Evolutionary conservation across 495 filamentous ascomycete species (phyloP), one percentile per base, ranked within the genome.

Genomic region (Ramalina intermedia): DNA sequence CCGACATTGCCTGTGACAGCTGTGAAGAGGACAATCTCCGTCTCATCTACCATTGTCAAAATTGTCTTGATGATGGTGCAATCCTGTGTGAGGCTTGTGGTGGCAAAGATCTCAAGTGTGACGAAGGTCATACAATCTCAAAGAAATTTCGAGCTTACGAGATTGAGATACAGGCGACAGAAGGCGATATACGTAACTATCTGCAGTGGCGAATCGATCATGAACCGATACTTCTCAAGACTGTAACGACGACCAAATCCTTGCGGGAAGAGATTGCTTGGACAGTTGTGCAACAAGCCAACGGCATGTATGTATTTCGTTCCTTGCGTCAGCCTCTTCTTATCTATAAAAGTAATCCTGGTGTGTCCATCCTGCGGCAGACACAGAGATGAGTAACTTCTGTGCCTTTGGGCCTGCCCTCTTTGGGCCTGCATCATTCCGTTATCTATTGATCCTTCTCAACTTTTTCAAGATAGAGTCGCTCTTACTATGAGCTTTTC

Each of bases 181-280:
- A 58, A 2, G 41, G 51, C 13, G 67, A 70, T 45, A 43, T 70
- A 2, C 37, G 39, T 41, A 53, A 18, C 35, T 70, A 63, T 50
- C 26, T 70, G 3, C 21, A 56, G 36, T 41, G 46, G 20, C 47
- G 50, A 1, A 50, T 61, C 20, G 43, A 56, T 23, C 21, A 43
- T 16, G 43, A 47, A 35, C 23, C 39, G 11, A 50, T 24, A 41
- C 44, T 61, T 40, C 37, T 41, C 33, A 39, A 54, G 11, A 41
- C 37, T 37, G 50, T 61, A 13, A 49, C 48, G 13, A 50, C 41
- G 18, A 52, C 50, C n/a, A 24, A 14, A 14, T 37, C 13, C 37
- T 43, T 62, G 14, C 46, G 38, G 24, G 46, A 58, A 23, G 38
- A 47, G 12, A 61, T 62, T 27, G 37, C 47, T 1, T 17, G 14